Evolutionary conservation across 2,329 filamentous ascomycete species (phyloP).

Genomic region (Fusarium udum): DNA sequence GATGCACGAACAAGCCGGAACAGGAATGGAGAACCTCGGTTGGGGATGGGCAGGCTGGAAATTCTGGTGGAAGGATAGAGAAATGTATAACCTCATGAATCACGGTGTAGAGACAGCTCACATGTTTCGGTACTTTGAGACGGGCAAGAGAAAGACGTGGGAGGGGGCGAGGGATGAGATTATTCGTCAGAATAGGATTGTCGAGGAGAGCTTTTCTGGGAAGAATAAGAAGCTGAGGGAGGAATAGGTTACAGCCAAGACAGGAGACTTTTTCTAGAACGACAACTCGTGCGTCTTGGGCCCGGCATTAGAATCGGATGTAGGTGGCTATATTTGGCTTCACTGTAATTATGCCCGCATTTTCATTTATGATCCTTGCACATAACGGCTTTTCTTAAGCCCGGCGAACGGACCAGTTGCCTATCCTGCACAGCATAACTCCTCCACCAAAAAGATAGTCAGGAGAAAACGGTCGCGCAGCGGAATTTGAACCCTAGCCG

Average conservation of each 20-base stretch:
- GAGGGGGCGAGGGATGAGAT: slow-evolving; percentile 47
- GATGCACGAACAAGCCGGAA: slow-evolving; percentile 53
- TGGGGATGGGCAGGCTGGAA: slow-evolving; percentile 54
- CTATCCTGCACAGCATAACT: neutral
- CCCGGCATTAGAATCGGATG: neutral
- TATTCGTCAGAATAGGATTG: slow-evolving; percentile 16
- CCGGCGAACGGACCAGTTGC: neutral
- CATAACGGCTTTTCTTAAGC: neutral
- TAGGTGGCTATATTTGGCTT: neutral
- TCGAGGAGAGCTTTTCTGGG: neutral
- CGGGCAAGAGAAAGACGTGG: slow-evolving; percentile 52
- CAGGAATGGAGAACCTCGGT: slow-evolving; percentile 53
- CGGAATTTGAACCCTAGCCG: neutral
- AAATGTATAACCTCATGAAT: slow-evolving; percentile 51
- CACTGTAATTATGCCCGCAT: neutral
- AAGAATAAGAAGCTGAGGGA: slow-evolving; percentile 3
- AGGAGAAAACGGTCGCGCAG: neutral
- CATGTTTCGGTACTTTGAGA: slow-evolving; percentile 54
- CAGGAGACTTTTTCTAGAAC: neutral
- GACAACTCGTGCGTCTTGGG: neutral
- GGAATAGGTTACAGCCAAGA: neutral
- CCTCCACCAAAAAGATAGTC: neutral
- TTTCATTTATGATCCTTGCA: neutral
- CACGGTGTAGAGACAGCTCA: slow-evolving; percentile 53
- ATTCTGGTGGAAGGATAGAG: slow-evolving; percentile 51